These are phyloP conservation scores for Pseudognaphalium luteoalbum DNA, from an alignment of 129 eudicot species.

Conservation along the genomic window DNA sequence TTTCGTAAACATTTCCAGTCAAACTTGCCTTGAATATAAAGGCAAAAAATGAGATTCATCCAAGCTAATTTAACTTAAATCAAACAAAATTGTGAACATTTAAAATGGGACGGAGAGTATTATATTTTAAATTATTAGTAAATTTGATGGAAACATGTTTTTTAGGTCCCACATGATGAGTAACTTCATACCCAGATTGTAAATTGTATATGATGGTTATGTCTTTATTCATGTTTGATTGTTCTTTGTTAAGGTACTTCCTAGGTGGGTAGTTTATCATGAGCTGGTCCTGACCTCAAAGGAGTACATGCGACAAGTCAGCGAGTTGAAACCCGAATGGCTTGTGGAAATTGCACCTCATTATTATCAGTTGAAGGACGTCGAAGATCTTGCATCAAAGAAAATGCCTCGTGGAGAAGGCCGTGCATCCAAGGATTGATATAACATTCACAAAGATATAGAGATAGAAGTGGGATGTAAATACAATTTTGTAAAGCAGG, in stretches of 20 bases:
- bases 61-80: no score
- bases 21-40: no score
- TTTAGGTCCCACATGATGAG: not conserved
- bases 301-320: constrained; percentile 96
- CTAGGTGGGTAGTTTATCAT: constrained; percentile 95
- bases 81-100: no score
- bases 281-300: constrained; percentile 84
- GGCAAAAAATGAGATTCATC: no score
- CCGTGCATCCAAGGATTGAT: constrained; percentile 51
- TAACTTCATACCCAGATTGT: no score
- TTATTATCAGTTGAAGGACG: constrained; percentile 91
- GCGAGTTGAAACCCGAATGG: constrained; percentile 91
- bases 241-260: constrained; percentile 55
- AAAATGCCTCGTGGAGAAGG: constrained; percentile 93
- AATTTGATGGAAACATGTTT: not conserved
- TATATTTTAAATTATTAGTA: not conserved
- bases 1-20: no score
- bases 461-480: not conserved
- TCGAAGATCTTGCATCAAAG: constrained; percentile 77
- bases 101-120: not conserved
- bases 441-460: not conserved
- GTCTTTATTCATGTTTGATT: not conserved
- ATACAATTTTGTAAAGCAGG: constrained; percentile 9
- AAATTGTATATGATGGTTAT: not conserved
- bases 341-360: constrained; percentile 96